These are phyloP conservation scores for Kappamyces sp. DNA, from an alignment of 192 early-diverging fungal species.

Conservation along the genomic window DNA sequence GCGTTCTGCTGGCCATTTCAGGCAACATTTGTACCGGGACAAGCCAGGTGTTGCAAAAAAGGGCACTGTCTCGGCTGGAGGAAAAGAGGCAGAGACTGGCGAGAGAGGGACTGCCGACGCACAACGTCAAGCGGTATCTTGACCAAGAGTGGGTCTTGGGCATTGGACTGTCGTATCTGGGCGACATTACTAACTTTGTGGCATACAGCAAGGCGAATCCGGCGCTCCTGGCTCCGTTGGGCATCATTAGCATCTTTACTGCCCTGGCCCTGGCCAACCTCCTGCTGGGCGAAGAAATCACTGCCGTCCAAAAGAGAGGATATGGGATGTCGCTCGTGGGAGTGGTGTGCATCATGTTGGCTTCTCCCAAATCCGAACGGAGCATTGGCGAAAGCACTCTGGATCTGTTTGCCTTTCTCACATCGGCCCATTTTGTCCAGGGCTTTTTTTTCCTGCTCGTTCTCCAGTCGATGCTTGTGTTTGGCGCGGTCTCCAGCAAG, in stretches of 20 bases:
- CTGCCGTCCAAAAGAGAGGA: constrained; percentile 10
- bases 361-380: constrained; percentile 13
- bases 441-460: background rate
- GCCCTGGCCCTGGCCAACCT: constrained; percentile 7
- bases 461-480: constrained; percentile 10
- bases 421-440: background rate
- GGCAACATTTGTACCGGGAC: background rate
- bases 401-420: constrained; percentile 8
- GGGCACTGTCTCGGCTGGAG: constrained; percentile 2
- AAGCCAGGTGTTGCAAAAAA: constrained; percentile 10
- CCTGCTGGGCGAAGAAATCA: constrained; percentile 5
- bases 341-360: constrained; percentile 17
- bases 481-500: background rate
- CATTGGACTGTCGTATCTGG: constrained; percentile 13
- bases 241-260: constrained; percentile 16
- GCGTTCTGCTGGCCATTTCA: background rate
- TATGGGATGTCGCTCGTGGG: constrained; percentile 9
- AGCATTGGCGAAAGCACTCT: background rate
- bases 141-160: constrained; percentile 13
- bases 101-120: constrained; percentile 1
- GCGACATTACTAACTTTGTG: constrained; percentile 17
- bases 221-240: constrained; percentile 18
- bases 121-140: background rate
- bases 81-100: background rate
- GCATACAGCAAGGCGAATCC: constrained; percentile 11